phyloP scores from a whole-genome alignment of 169 alveolate genomes.

The Perkinsus olseni region DNA sequence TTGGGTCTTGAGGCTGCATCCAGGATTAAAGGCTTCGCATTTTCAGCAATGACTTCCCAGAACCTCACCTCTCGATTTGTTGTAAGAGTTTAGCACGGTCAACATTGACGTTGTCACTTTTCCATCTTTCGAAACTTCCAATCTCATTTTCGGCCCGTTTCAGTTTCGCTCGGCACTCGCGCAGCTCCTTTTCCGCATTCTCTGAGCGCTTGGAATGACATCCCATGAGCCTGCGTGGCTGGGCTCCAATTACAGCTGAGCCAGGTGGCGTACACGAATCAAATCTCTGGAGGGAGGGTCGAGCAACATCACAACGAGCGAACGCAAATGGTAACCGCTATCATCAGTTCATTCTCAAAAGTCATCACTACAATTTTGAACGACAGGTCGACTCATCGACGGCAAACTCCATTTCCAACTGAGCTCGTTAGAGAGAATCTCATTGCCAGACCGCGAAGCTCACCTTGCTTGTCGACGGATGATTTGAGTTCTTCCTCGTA shows the following conservation, averaged over 20 bases:
- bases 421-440: too few species aligned
- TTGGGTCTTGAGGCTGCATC: not conserved
- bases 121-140: not conserved
- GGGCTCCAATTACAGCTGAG: too few species aligned
- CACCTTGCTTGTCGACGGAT: not conserved
- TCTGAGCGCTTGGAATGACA: not conserved
- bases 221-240: too few species aligned
- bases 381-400: too few species aligned
- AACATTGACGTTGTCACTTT: not conserved
- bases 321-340: too few species aligned
- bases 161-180: not conserved
- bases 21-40: not conserved
- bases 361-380: too few species aligned
- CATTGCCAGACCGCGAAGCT: not conserved
- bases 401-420: too few species aligned
- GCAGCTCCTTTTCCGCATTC: not conserved
- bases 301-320: too few species aligned
- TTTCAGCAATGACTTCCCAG: not conserved
- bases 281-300: too few species aligned
- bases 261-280: too few species aligned
- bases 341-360: too few species aligned
- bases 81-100: not conserved
- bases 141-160: not conserved
- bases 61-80: not conserved
- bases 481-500: not conserved